Evolutionary conservation across 805 yeast genomes (phyloP).

Genomic region (Sugiyamaella smithiae): DNA sequence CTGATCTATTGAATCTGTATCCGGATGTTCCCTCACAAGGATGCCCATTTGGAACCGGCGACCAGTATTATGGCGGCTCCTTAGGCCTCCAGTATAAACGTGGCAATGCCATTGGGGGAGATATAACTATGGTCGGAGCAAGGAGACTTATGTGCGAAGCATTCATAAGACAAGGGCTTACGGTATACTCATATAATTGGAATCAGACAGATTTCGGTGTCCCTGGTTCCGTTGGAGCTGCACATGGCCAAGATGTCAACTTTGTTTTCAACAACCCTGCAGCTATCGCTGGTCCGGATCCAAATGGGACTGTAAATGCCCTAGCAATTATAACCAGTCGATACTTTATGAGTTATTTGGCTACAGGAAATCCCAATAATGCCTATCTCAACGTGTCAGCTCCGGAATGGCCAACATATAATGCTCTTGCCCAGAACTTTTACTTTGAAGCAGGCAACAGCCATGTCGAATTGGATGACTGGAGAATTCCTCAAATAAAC

Average conservation of each 20-base stretch:
- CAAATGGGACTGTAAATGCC: background rate
- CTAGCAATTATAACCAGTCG: background rate
- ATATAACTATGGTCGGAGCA: background rate
- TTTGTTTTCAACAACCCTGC: background rate
- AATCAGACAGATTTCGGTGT: background rate
- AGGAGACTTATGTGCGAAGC: background rate
- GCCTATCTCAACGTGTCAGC: background rate
- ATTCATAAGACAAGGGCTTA: background rate
- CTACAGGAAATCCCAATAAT: background rate
- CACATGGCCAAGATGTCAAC: background rate
- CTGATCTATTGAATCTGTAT: constrained; percentile 12
- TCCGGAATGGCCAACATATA: background rate
- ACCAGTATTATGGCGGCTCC: background rate
- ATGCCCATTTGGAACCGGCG: constrained; percentile 20
- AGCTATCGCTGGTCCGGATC: background rate
- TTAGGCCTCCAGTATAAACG: background rate
- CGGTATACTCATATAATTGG: background rate
- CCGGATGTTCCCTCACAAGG: constrained; percentile 19
- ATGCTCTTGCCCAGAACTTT: background rate
- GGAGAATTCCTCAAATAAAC: background rate
- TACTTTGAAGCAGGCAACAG: background rate
- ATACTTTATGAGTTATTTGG: background rate
- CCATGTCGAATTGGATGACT: background rate
- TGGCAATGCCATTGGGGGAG: background rate
- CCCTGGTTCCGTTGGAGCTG: background rate